Conservation (phyloP, 1,284 basidiomycete species). For the Apiotrichum laibachii region DNA sequence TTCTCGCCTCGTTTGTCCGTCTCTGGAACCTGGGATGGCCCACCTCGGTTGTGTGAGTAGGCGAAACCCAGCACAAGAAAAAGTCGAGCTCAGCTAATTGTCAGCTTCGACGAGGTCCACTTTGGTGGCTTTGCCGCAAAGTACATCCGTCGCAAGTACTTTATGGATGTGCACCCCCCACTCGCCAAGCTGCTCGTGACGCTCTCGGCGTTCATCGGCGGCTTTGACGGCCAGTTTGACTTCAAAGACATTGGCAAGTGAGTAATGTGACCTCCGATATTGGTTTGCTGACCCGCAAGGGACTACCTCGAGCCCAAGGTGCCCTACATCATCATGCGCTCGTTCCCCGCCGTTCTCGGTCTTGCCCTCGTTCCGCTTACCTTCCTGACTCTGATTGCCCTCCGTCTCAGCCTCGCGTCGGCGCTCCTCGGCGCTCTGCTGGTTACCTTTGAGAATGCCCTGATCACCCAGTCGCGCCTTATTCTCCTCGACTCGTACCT, state of each 20-base stretch:
- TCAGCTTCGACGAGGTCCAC: conserved; percentile 92
- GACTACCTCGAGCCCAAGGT: conserved; percentile 69
- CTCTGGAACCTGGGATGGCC: conserved; percentile 77
- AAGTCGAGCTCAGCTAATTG: conserved; percentile 3
- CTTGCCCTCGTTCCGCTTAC: conserved; percentile 83
- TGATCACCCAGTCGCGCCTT: conserved; percentile 91
- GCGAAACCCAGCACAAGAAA: not conserved
- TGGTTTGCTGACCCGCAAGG: conserved; percentile 52
- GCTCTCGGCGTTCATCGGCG: conserved; percentile 77
- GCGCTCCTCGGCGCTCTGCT: conserved; percentile 85
- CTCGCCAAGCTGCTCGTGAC: conserved; percentile 95
- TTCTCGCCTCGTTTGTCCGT: conserved; percentile 67
- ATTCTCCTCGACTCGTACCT: conserved; percentile 97
- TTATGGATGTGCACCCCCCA: conserved; percentile 97
- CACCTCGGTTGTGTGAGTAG: conserved; percentile 79
- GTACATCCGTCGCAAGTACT: conserved; percentile 86
- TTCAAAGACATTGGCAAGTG: conserved; percentile 96
- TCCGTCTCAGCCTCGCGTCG: conserved; percentile 85
- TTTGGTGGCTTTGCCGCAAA: conserved; percentile 92
- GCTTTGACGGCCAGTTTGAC: conserved; percentile 93
- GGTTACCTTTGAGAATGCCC: conserved; percentile 93
- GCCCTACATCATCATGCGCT: conserved; percentile 94
- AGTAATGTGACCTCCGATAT: conserved; percentile 40
- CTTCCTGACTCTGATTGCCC: conserved; percentile 88
- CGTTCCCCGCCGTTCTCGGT: conserved; percentile 85